These are phyloP conservation scores for Serendipita sp. DNA, from an alignment of 1,284 basidiomycete genomes.

Conservation along the genomic window DNA sequence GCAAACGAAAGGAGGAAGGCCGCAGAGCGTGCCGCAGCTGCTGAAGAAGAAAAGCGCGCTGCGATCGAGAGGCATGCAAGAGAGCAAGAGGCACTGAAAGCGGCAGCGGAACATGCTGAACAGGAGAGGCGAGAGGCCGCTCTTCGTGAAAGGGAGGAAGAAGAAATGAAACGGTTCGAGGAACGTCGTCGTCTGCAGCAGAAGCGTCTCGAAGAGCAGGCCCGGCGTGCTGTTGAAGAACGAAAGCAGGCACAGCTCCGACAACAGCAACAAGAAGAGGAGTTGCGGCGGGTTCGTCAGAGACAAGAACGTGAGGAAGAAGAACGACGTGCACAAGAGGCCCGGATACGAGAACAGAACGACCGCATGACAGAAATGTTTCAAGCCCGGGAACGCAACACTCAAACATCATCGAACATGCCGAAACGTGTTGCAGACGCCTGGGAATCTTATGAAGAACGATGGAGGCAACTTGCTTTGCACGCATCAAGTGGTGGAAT, in stretches of 20 bases:
- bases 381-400: neutral
- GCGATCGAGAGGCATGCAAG: conserved; percentile 22
- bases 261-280: conserved; percentile 8
- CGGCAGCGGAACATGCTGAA: conserved; percentile 32
- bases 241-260: conserved; percentile 1
- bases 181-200: neutral
- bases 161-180: conserved; percentile 9
- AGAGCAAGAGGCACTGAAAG: conserved; percentile 27
- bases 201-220: neutral
- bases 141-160: conserved; percentile 15
- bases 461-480: conserved; percentile 36
- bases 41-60: conserved; percentile 31
- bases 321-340: neutral
- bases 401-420: neutral
- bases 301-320: neutral
- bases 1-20: conserved; percentile 24
- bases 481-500: conserved; percentile 19
- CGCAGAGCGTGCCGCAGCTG: conserved; percentile 32
- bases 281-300: neutral
- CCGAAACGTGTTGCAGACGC: conserved; percentile 25
- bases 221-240: neutral
- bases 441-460: conserved; percentile 46
- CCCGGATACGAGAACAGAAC: conserved; percentile 1
- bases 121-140: conserved; percentile 32
- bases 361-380: neutral